A percentile compares a stretch with the other conserved stretches of the same genome.
Evolutionary conservation across 2,329 filamentous ascomycete genomes (phyloP).

Genomic region (Beauveria brongniartii): DNA sequence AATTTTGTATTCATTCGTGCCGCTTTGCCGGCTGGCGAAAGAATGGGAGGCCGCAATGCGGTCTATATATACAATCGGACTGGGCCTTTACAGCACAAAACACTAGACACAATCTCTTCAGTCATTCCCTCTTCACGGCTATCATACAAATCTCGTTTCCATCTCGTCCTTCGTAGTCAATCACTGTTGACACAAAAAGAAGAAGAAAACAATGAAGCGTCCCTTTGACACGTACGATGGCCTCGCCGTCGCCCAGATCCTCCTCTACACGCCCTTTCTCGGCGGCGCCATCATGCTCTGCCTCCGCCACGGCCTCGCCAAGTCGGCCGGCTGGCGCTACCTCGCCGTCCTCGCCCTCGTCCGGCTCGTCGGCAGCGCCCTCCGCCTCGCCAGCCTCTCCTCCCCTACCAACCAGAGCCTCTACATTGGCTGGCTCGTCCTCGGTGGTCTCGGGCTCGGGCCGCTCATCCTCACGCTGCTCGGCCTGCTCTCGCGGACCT

Average conservation of each 20-base stretch:
- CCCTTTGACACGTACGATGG: conserved; percentile 22
- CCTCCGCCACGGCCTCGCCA: conserved; percentile 39
- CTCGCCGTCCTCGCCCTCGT: conserved; percentile 50
- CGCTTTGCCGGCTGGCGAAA: not conserved
- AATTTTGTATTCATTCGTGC: not conserved
- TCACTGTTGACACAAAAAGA: not conserved
- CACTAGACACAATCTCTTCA: not conserved
- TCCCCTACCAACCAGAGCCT: conserved; percentile 38
- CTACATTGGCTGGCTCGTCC: conserved; percentile 25
- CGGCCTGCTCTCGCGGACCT: conserved; percentile 25
- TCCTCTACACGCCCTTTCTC: conserved; percentile 23
- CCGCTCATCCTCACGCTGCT: conserved; percentile 37
- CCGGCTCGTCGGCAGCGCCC: conserved; percentile 48
- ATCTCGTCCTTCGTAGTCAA: no score
- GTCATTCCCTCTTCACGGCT: not conserved
- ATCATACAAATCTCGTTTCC: no score
- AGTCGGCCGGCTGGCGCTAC: conserved; percentile 53
- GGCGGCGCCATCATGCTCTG: conserved; percentile 32
- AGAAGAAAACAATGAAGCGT: not conserved
- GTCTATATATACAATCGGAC: not conserved
- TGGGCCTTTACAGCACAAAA: not conserved
- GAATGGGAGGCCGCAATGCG: not conserved
- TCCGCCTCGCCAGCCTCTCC: conserved; percentile 34
- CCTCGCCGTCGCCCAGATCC: conserved; percentile 25
- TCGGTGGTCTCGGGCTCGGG: conserved; percentile 30